These are phyloP conservation scores for Nemania serpens DNA, from an alignment of 2,329 filamentous ascomycete species.

Conservation along the genomic window DNA sequence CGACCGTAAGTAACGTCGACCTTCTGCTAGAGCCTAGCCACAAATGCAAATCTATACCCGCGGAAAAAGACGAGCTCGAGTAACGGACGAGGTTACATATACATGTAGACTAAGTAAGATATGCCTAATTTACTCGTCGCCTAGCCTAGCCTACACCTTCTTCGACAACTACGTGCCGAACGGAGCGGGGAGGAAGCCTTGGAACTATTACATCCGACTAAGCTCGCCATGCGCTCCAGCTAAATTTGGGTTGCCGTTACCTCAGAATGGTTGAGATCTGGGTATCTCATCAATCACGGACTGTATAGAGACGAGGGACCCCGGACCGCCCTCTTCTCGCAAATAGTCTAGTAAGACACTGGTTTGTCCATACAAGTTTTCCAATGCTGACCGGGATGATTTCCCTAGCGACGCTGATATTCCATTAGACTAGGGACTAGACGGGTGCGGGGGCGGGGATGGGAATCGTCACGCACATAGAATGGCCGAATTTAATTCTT, in stretches of 20 bases:
- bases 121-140: not conserved
- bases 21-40: not conserved
- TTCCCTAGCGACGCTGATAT: conserved; percentile 82
- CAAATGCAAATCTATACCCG: not conserved
- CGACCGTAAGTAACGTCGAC: not conserved
- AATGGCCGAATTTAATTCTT: conserved; percentile 93
- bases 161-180: not conserved
- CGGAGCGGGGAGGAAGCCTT: not conserved
- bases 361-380: conserved; percentile 85
- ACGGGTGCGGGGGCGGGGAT: not conserved
- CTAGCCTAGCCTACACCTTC: not conserved
- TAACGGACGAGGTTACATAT: not conserved
- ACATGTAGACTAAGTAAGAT: not conserved
- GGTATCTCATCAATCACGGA: conserved; percentile 55
- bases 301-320: conserved; percentile 74
- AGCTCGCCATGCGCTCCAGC: not conserved
- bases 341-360: conserved; percentile 84
- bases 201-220: not conserved
- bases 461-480: conserved; percentile 64
- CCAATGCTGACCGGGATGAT: conserved; percentile 82
- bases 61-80: not conserved
- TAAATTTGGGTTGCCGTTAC: not conserved
- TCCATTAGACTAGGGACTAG: conserved; percentile 17
- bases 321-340: conserved; percentile 76
- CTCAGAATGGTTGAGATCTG: conserved; percentile 43